phyloP scores from a whole-genome alignment of 2,329 filamentous ascomycete species.

The Aureobasidium sp. region DNA sequence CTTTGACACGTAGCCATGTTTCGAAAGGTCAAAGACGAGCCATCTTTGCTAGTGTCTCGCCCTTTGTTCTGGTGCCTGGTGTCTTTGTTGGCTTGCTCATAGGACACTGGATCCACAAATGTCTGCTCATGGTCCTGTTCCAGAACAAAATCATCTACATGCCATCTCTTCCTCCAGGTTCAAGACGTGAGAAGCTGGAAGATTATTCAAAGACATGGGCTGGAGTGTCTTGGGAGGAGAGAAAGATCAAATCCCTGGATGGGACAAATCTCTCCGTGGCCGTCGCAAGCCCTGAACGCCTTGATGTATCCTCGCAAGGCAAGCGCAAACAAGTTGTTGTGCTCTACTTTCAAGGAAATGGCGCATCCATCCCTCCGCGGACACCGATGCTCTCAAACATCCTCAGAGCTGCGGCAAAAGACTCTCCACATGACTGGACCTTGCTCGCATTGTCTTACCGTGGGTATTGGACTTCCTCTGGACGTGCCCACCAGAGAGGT shows the following conservation, averaged over 20 bases:
- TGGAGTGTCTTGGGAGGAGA: constrained; percentile 61
- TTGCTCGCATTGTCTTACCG: constrained; percentile 53
- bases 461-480: constrained; percentile 71
- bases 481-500: constrained; percentile 62
- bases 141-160: constrained; percentile 82
- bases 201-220: constrained; percentile 56
- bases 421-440: constrained; percentile 25
- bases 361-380: constrained; percentile 40
- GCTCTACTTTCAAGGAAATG: constrained; percentile 46
- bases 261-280: constrained; percentile 58
- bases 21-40: constrained; percentile 11
- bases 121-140: constrained; percentile 66
- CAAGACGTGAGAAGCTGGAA: constrained; percentile 58
- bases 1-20: background rate
- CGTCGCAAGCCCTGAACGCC: constrained; percentile 33
- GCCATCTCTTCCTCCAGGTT: constrained; percentile 64
- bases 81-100: constrained; percentile 61
- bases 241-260: constrained; percentile 54
- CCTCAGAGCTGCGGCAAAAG: constrained; percentile 26
- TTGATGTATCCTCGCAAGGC: background rate
- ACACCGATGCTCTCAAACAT: constrained; percentile 42
- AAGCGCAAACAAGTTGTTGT: constrained; percentile 25
- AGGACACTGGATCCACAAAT: constrained; percentile 58
- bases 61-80: constrained; percentile 50
- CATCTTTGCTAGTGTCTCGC: constrained; percentile 30